Percentiles rank a stretch among this genome's conserved stretches.
These are phyloP conservation scores for Apiospora pterosperma DNA, from an alignment of 2,329 filamentous ascomycete genomes.

Conservation along the genomic window DNA sequence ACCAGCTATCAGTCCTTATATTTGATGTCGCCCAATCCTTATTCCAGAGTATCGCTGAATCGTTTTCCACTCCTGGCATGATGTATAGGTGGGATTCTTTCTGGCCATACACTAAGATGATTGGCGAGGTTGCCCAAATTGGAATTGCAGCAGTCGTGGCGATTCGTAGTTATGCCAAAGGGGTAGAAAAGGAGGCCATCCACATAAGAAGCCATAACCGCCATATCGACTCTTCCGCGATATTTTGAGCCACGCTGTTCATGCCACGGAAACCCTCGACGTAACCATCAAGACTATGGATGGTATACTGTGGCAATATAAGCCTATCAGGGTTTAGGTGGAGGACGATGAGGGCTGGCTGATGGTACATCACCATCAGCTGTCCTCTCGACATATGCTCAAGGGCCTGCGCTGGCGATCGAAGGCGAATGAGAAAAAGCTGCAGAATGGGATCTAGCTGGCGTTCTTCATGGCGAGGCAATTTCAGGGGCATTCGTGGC, in stretches of 20 bases:
- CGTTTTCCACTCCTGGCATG: conserved; percentile 4
- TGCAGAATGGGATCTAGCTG: conserved; percentile 55
- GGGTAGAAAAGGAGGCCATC: conserved; percentile 23
- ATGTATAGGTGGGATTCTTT: conserved; percentile 26
- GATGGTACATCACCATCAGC: conserved; percentile 27
- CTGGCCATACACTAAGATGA: conserved; percentile 31
- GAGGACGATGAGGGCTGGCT: not conserved
- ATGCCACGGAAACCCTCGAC: conserved; percentile 40
- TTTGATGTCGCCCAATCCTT: conserved; percentile 23
- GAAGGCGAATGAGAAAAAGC: conserved; percentile 36
- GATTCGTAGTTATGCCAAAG: conserved; percentile 31
- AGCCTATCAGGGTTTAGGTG: conserved; percentile 7
- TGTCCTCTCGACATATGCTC: conserved; percentile 30
- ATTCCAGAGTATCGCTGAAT: not conserved
- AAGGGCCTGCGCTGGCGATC: conserved; percentile 33
- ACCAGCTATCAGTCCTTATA: conserved; percentile 25
- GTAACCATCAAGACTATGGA: conserved; percentile 29
- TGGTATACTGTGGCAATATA: conserved; percentile 30
- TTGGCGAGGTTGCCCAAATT: conserved; percentile 26
- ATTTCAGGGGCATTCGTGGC: conserved; percentile 31
- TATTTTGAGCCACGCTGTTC: conserved; percentile 39
- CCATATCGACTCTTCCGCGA: conserved; percentile 37
- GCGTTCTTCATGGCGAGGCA: conserved; percentile 41
- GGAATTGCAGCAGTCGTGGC: conserved; percentile 37
- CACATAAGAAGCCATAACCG: conserved; percentile 14